These are phyloP conservation scores for Pythium aquatile DNA, from an alignment of 352 stramenopile species.

Conservation along the genomic window DNA sequence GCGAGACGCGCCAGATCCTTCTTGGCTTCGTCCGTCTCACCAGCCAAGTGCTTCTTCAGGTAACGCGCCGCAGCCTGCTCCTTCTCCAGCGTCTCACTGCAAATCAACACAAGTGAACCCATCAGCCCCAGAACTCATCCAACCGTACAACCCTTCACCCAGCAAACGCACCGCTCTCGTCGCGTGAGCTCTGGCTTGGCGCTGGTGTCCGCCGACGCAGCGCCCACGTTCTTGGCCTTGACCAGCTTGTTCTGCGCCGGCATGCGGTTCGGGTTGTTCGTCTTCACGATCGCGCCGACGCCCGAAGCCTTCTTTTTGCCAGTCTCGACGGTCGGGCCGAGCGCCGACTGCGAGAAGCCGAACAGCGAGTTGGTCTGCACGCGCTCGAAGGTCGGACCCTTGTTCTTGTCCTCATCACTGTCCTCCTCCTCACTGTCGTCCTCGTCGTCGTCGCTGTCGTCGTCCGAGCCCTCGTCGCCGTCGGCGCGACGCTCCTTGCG, in stretches of 20 bases:
- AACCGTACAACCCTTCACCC: background rate
- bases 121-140: background rate
- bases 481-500: conserved; percentile 68
- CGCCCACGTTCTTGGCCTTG: conserved; percentile 84
- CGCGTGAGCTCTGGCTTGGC: conserved; percentile 74
- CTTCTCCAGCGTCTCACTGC: conserved; percentile 83
- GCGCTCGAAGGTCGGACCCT: conserved; percentile 66
- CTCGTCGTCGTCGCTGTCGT: conserved; percentile 46
- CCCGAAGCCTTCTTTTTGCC: conserved; percentile 73
- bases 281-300: conserved; percentile 67
- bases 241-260: conserved; percentile 78
- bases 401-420: conserved; percentile 36
- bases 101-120: background rate
- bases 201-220: conserved; percentile 34
- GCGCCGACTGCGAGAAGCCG: conserved; percentile 57
- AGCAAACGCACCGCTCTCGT: conserved; percentile 57
- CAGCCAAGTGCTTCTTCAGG: conserved; percentile 82
- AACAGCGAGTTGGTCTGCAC: conserved; percentile 77
- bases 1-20: conserved; percentile 77
- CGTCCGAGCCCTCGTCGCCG: conserved; percentile 36
- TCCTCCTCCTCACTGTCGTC: conserved; percentile 43
- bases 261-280: conserved; percentile 80
- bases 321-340: conserved; percentile 55
- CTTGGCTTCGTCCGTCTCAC: conserved; percentile 86
- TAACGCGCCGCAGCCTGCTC: conserved; percentile 69